These are phyloP conservation scores for Ophiostoma pallidulum DNA, from an alignment of 2,329 filamentous ascomycete genomes.

Conservation along the genomic window DNA sequence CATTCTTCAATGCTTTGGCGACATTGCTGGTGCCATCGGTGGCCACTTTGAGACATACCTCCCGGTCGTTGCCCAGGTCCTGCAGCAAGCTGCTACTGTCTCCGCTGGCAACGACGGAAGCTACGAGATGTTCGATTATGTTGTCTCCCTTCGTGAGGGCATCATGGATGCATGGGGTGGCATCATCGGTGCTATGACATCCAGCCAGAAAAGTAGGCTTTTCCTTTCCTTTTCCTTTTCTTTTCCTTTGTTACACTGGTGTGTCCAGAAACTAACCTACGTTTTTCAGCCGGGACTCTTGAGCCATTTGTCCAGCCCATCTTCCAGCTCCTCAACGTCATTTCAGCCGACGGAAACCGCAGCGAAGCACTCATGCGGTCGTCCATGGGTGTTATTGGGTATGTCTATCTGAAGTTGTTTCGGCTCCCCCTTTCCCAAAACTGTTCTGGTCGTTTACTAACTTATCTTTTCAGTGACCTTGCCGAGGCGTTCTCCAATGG, in stretches of 20 bases:
- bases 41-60: constrained; percentile 90
- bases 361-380: constrained; percentile 87
- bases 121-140: constrained; percentile 95
- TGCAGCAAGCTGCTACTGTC: constrained; percentile 85
- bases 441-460: constrained; percentile 13
- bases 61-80: constrained; percentile 80
- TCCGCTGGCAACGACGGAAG: constrained; percentile 69
- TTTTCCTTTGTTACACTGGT: too few species aligned
- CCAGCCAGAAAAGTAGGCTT: constrained; percentile 61
- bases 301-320: constrained; percentile 74
- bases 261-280: constrained; percentile 27
- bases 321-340: constrained; percentile 74
- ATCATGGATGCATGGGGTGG: constrained; percentile 99
- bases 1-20: constrained; percentile 94
- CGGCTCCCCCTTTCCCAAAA: too few species aligned
- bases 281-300: constrained; percentile 51
- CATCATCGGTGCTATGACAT: constrained; percentile 89
- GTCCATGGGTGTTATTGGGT: constrained; percentile 97
- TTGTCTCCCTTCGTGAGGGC: constrained; percentile 86
- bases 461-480: constrained; percentile 58
- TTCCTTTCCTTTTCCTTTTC: constrained; percentile 12
- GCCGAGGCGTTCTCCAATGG: constrained; percentile 89
- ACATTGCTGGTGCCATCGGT: constrained; percentile 90
- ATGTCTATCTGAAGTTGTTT: too few species aligned
- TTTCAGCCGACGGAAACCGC: constrained; percentile 74